phyloP scores from a whole-genome alignment of 371 early-diverging fungal species.

The Batrachochytrium dendrobatidis region DNA sequence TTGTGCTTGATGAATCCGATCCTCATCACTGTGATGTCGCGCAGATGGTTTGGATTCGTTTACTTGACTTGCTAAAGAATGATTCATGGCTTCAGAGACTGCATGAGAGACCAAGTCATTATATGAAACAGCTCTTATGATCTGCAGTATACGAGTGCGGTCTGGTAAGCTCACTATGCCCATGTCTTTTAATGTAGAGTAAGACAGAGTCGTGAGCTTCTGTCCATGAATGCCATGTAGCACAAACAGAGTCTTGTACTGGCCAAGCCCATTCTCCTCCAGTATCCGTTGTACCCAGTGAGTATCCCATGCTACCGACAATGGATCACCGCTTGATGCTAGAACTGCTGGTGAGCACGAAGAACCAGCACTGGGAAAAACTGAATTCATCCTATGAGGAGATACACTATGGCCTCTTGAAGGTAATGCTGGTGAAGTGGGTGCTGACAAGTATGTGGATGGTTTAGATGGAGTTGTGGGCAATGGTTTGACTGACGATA shows the following conservation, averaged over 20 bases:
- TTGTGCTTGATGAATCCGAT: not conserved
- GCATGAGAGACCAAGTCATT: not conserved
- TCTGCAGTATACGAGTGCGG: slow-evolving; percentile 64
- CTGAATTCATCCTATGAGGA: too few species aligned
- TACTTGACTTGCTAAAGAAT: too few species aligned
- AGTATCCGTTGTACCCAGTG: slow-evolving; percentile 70
- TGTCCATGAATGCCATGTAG: slow-evolving; percentile 74
- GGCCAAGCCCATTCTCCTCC: slow-evolving; percentile 57
- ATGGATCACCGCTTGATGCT: not conserved
- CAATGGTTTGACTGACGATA: too few species aligned
- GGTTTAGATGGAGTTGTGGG: too few species aligned
- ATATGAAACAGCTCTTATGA: slow-evolving; percentile 35
- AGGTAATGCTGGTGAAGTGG: too few species aligned
- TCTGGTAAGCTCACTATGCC: slow-evolving; percentile 78
- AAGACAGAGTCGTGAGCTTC: slow-evolving; percentile 72
- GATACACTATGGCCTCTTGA: too few species aligned
- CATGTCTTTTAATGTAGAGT: slow-evolving; percentile 73
- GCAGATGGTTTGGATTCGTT: too few species aligned
- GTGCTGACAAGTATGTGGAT: too few species aligned
- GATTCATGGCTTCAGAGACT: not conserved
- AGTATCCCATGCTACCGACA: slow-evolving; percentile 56
- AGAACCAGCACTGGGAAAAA: too few species aligned
- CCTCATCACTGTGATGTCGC: not conserved
- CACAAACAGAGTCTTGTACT: slow-evolving; percentile 57
- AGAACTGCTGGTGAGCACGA: too few species aligned